Evolutionary conservation across 768 basidiomycete species (phyloP).

Genomic region (Rhodotorula graminis): DNA sequence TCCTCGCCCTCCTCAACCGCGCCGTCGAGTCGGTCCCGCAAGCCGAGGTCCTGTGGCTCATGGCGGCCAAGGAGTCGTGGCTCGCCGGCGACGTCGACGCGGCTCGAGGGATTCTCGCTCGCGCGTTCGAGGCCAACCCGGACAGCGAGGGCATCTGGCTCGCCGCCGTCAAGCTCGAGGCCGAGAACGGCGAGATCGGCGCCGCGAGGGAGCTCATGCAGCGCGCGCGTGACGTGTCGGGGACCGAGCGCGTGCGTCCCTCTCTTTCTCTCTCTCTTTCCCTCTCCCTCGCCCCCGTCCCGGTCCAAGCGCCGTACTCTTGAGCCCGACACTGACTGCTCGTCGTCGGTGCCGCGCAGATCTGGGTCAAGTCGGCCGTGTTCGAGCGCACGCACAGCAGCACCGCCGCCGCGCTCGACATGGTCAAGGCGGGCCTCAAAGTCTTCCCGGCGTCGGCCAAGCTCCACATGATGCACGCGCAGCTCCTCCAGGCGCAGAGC

Average conservation of each 20-base stretch:
- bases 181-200: constrained; percentile 83
- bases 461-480: constrained; percentile 94
- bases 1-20: constrained; percentile 72
- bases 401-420: constrained; percentile 66
- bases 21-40: constrained; percentile 90
- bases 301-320: too few relatives aligned
- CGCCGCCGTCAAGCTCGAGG: constrained; percentile 92
- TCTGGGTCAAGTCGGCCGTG: constrained; percentile 98
- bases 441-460: constrained; percentile 89
- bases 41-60: constrained; percentile 93
- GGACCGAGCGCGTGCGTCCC: constrained; percentile 72
- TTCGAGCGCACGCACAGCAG: constrained; percentile 87
- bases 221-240: constrained; percentile 82
- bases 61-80: constrained; percentile 99
- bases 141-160: constrained; percentile 98
- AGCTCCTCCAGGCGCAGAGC: constrained; percentile 54
- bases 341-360: constrained; percentile 53
- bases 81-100: constrained; percentile 76
- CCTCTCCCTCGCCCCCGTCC: background rate
- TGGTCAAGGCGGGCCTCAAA: constrained; percentile 64
- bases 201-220: constrained; percentile 81
- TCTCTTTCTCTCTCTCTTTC: constrained; percentile 34
- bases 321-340: background rate
- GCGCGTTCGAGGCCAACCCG: constrained; percentile 88
- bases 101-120: constrained; percentile 81